phyloP scores from a whole-genome alignment of 805 yeast species.

The Candida khao-thaluensis region DNA sequence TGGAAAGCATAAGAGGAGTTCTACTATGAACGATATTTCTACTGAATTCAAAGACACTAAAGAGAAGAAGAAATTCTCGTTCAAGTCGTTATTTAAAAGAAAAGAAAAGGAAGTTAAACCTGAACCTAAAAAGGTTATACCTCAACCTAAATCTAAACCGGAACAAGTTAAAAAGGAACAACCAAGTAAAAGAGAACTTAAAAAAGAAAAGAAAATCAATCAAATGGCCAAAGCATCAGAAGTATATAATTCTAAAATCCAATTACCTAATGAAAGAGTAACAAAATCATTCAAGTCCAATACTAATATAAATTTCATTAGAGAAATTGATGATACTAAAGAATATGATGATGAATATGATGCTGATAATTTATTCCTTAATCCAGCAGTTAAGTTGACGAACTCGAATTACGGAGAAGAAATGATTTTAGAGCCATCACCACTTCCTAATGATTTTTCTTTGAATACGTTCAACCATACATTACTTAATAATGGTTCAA shows the following conservation, averaged over 20 bases:
- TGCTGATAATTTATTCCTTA: slow-evolving; percentile 20
- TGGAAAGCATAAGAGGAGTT: slow-evolving; percentile 20
- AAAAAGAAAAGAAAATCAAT: slow-evolving; percentile 2
- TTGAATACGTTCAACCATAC: background rate
- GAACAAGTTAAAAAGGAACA: slow-evolving; percentile 1
- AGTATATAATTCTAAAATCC: slow-evolving; percentile 13
- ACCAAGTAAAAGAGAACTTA: slow-evolving; percentile 1
- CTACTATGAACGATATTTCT: slow-evolving; percentile 21
- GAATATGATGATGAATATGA: slow-evolving; percentile 18
- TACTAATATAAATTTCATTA: slow-evolving; percentile 24
- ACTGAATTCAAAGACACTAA: slow-evolving; percentile 11
- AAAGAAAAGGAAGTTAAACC: slow-evolving; percentile 25
- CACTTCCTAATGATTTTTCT: slow-evolving; percentile 14
- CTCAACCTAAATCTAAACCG: background rate
- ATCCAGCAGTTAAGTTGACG: slow-evolving; percentile 25
- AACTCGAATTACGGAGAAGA: slow-evolving; percentile 27
- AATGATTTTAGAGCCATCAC: slow-evolving; percentile 23
- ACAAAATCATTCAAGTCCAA: slow-evolving; percentile 16
- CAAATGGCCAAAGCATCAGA: slow-evolving; percentile 3
- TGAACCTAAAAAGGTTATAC: background rate
- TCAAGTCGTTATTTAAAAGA: slow-evolving; percentile 38
- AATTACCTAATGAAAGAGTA: slow-evolving; percentile 13
- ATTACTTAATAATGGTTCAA: background rate
- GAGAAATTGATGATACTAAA: slow-evolving; percentile 26
- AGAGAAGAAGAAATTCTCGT: slow-evolving; percentile 35